phyloP scores from a whole-genome alignment of 352 stramenopile species.

The Peronospora belbahrii region DNA sequence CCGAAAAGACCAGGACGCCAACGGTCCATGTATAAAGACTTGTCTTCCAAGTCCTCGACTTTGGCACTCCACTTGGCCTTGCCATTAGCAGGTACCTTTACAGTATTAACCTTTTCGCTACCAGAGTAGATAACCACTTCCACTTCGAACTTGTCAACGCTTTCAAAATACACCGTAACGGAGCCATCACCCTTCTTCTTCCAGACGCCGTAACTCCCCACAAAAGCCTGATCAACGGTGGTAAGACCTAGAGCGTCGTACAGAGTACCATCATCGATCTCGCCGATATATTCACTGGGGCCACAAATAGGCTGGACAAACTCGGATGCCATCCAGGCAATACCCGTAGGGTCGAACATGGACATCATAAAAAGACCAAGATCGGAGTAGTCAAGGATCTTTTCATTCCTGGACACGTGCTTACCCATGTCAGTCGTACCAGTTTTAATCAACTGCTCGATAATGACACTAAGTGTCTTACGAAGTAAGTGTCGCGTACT shows the following conservation, averaged over 20 bases:
- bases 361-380: constrained; percentile 35
- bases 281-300: constrained; percentile 32
- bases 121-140: constrained; percentile 24
- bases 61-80: constrained; percentile 19
- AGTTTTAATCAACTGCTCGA: constrained; percentile 24
- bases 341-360: constrained; percentile 40
- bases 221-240: constrained; percentile 34
- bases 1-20: constrained; percentile 17
- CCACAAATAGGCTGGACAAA: constrained; percentile 55
- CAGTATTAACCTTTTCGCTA: constrained; percentile 14
- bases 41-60: constrained; percentile 18
- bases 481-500: constrained; percentile 18
- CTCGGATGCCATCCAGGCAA: constrained; percentile 38
- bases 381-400: constrained; percentile 16
- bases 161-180: constrained; percentile 20
- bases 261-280: constrained; percentile 41
- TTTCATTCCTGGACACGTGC: constrained; percentile 12
- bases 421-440: constrained; percentile 26
- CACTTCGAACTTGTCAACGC: constrained; percentile 16
- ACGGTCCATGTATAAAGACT: constrained; percentile 26
- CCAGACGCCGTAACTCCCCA: constrained; percentile 34
- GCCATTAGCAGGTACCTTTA: constrained; percentile 12
- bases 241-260: constrained; percentile 35
- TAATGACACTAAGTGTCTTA: constrained; percentile 25
- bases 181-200: constrained; percentile 30